Base-by-base conservation (phyloP, 1,284 basidiomycete genomes). In the Fomitiporia mediterranea region DNA sequence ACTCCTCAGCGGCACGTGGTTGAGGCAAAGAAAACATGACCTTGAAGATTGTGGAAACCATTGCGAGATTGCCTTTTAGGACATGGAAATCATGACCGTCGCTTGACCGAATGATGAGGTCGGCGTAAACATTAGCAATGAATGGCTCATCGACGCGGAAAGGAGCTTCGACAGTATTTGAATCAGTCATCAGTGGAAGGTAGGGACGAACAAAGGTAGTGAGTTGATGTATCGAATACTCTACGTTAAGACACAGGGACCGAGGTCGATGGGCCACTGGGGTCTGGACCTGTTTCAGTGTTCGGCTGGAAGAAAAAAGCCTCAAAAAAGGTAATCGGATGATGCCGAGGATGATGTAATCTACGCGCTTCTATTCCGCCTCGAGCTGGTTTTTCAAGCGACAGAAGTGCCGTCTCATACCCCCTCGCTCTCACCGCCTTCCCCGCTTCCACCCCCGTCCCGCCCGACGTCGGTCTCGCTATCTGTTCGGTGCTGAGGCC, bases 41-140 rank as follows among this genome's bases (percentile, higher is more conserved):
- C 37, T 70, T 67, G 59, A 81, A 78, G 58, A 76, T 70, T 0
- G 75, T 70, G 2, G 77, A 78, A 3, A 75, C 70, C 37, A 75
- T 65, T 25, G 72, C 68, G n/a, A 79, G 67, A 32, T 75, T 68
- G 28, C 73, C 62, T 53, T 71, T 74, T 68, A 75, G 75, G 17
- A 73, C 68, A 17, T 63, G 67, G 60, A 79, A 76, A 59, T 75
- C 71, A 44, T 72, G 64, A 51, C 70, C 67, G 62, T 79, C 77
- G 15, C 75, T 74, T 2, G 77, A 77, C 46, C 73, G 72, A 27
- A 80, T 63, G 42, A 75, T 68, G 39, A 79, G 61, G 57, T 79
- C 77, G 27, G 62, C 62, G 35, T 60, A 39, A 30, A 48, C 38
- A 42, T 47, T 38, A 1, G 17, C 37, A 34, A 34, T 40, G 51